Percentiles rank a stretch among this genome's conserved stretches.
Conservation (phyloP, 352 stramenopile species). For the Globisporangium mamillatum region DNA sequence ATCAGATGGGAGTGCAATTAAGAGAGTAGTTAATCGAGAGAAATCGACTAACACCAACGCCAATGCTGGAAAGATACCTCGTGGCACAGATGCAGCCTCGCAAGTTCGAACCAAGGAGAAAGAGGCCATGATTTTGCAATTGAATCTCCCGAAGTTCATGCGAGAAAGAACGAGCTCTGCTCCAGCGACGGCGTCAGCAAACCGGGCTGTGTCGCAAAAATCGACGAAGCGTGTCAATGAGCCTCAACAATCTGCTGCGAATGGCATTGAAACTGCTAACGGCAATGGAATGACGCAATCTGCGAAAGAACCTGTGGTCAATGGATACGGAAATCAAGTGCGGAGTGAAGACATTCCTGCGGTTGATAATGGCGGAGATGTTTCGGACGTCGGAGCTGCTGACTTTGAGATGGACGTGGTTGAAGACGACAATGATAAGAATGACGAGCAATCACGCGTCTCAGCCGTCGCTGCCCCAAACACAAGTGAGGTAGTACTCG, state of each 20-base stretch:
- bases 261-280: background rate
- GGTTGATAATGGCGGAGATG: conserved; percentile 24
- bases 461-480: background rate
- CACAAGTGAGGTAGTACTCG: background rate
- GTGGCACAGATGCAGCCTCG: background rate
- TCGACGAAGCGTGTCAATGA: background rate
- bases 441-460: background rate
- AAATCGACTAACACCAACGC: background rate
- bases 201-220: background rate
- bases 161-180: background rate
- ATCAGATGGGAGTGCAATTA: background rate
- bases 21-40: background rate
- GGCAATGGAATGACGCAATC: background rate
- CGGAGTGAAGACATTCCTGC: conserved; percentile 3
- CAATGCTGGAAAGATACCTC: background rate
- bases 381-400: conserved; percentile 38
- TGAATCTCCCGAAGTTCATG: conserved; percentile 5
- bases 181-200: background rate
- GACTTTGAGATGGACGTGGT: conserved; percentile 29
- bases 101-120: background rate
- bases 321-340: background rate
- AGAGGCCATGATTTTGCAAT: background rate
- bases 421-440: background rate
- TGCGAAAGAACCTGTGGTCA: background rate
- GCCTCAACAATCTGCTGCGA: background rate